Conservation (phyloP, 2,329 filamentous ascomycete genomes). For the Keithomyces neogunnii region DNA sequence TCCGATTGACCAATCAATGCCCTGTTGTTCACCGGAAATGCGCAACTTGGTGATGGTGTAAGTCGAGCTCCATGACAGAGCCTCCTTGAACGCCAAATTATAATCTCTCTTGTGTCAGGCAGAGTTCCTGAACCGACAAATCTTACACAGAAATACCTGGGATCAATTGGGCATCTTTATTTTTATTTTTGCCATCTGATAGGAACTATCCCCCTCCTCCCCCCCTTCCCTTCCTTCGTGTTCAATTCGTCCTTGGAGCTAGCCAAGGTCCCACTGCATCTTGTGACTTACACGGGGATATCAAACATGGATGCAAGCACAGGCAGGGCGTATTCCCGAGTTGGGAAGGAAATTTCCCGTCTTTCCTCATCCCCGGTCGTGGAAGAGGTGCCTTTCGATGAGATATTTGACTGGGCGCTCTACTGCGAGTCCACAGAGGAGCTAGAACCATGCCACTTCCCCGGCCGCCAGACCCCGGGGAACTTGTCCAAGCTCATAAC, state of each 20-base stretch:
- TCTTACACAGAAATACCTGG: slow-evolving; percentile 30
- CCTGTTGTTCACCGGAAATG: slow-evolving; percentile 22
- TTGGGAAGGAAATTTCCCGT: slow-evolving; percentile 27
- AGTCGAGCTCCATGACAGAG: slow-evolving; percentile 25
- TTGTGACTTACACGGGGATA: slow-evolving; percentile 30
- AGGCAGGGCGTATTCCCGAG: slow-evolving; percentile 24
- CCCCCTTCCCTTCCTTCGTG: slow-evolving; percentile 15
- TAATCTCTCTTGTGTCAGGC: slow-evolving; percentile 29
- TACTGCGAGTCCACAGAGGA: slow-evolving; percentile 25
- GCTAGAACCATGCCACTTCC: slow-evolving; percentile 21
- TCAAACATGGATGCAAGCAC: slow-evolving; percentile 28
- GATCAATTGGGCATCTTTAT: slow-evolving; percentile 30
- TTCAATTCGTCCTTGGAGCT: slow-evolving; percentile 26
- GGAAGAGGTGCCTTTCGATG: slow-evolving; percentile 26
- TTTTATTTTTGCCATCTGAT: slow-evolving; percentile 30
- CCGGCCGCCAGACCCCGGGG: slow-evolving; percentile 18
- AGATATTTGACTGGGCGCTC: slow-evolving; percentile 28
- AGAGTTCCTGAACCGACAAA: slow-evolving; percentile 28
- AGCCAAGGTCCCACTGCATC: slow-evolving; percentile 33
- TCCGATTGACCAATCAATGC: slow-evolving; percentile 19
- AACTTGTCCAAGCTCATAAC: slow-evolving; percentile 25
- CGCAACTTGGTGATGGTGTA: slow-evolving; percentile 26
- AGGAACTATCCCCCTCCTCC: slow-evolving; percentile 14
- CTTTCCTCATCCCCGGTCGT: slow-evolving; percentile 24
- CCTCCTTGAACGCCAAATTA: slow-evolving; percentile 28